These are phyloP conservation scores for Aechmea fasciata DNA, from an alignment of 176 grass and related monocot species.

Conservation along the genomic window DNA sequence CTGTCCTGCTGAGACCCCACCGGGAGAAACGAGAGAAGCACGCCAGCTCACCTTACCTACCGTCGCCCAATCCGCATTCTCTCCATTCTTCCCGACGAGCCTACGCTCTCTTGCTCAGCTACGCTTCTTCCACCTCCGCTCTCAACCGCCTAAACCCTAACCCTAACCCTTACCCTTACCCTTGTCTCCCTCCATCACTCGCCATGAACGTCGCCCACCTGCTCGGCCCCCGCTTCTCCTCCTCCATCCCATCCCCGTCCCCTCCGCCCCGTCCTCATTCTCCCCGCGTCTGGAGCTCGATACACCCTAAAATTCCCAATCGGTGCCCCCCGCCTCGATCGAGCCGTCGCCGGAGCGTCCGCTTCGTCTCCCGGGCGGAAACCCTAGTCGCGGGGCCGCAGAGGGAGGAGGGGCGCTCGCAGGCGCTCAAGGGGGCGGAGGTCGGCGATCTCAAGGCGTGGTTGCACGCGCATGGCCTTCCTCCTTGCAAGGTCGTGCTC, in stretches of 20 bases:
- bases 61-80: too few relatives aligned
- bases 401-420: slow-evolving; percentile 22
- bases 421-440: slow-evolving; percentile 13
- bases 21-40: too few relatives aligned
- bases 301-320: not conserved
- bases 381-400: slow-evolving; percentile 32
- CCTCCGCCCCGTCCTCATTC: slow-evolving; percentile 17
- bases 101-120: too few relatives aligned
- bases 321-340: not conserved
- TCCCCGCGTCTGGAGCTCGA: slow-evolving; percentile 24
- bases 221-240: slow-evolving; percentile 25
- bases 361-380: slow-evolving; percentile 44
- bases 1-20: too few relatives aligned
- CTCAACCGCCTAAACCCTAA: not conserved
- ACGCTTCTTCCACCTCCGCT: too few relatives aligned
- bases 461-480: slow-evolving; percentile 51
- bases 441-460: slow-evolving; percentile 51
- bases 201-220: slow-evolving; percentile 31
- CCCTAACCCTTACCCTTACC: not conserved
- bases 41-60: too few relatives aligned
- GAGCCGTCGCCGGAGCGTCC: slow-evolving; percentile 17
- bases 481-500: slow-evolving; percentile 53
- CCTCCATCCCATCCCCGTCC: slow-evolving; percentile 20
- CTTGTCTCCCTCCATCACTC: not conserved
- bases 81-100: too few relatives aligned